Conservation (phyloP, 306 rosid species). For the Dryas drummondii region DNA sequence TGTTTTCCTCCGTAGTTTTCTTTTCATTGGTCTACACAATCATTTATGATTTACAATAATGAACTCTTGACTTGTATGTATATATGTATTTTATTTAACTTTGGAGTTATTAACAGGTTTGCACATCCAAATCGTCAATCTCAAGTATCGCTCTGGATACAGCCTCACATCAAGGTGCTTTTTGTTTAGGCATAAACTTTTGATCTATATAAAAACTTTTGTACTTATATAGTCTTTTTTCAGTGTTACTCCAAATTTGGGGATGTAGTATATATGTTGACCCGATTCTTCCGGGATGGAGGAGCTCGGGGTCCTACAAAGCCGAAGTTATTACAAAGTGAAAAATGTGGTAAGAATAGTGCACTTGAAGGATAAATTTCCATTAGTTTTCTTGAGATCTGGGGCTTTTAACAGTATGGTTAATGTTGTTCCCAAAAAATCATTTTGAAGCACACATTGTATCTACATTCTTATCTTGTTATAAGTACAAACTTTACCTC, state of each 20-base stretch:
- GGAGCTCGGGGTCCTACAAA: constrained; percentile 52
- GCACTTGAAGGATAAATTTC: constrained; percentile 14
- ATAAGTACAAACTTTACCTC: not conserved
- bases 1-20: not conserved
- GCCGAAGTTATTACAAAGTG: constrained; percentile 47
- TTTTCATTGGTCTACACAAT: not conserved
- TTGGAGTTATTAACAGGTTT: constrained; percentile 59
- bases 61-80: constrained; percentile 8
- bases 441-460: not conserved
- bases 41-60: constrained; percentile 14
- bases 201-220: constrained; percentile 15
- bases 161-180: constrained; percentile 86
- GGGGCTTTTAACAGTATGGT: not conserved
- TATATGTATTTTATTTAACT: constrained; percentile 7
- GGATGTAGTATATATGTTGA: constrained; percentile 75
- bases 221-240: constrained; percentile 33
- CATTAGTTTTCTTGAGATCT: constrained; percentile 7
- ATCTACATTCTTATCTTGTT: not conserved
- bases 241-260: constrained; percentile 87
- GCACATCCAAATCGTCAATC: constrained; percentile 73
- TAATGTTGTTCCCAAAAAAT: not conserved
- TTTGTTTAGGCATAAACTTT: constrained; percentile 15
- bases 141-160: constrained; percentile 90
- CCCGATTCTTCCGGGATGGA: constrained; percentile 82
- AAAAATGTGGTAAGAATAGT: constrained; percentile 49